Conservation (phyloP, 345 rosid genomes). For the Cardamine occulta region DNA sequence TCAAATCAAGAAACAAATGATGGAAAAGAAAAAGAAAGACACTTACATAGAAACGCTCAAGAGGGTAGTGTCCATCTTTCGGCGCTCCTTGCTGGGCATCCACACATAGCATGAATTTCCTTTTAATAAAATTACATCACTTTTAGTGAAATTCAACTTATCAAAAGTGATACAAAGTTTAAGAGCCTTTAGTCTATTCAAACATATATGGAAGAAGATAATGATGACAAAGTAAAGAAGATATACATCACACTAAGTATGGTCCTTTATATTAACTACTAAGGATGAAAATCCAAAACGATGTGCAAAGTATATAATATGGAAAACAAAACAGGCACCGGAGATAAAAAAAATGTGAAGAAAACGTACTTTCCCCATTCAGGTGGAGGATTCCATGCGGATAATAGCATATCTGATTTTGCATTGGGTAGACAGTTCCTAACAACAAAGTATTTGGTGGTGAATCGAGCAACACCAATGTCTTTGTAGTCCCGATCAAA, state of each 20-base stretch:
- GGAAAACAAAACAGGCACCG: neutral
- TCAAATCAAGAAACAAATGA: neutral
- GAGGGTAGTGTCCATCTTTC: slow-evolving; percentile 81
- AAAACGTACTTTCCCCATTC: slow-evolving; percentile 94
- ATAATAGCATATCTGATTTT: slow-evolving; percentile 88
- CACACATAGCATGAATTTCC: slow-evolving; percentile 88
- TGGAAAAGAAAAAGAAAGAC: neutral
- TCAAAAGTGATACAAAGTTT: slow-evolving; percentile 12
- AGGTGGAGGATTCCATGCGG: slow-evolving; percentile 97
- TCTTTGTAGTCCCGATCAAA: slow-evolving; percentile 99
- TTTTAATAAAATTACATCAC: slow-evolving; percentile 44
- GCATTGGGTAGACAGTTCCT: slow-evolving; percentile 81
- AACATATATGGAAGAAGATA: neutral
- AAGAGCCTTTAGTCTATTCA: neutral
- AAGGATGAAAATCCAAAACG: slow-evolving; percentile 2
- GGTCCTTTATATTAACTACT: neutral
- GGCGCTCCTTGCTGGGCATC: slow-evolving; percentile 97
- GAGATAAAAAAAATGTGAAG: slow-evolving; percentile 11
- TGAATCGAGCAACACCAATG: slow-evolving; percentile 90
- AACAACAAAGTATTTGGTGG: slow-evolving; percentile 80
- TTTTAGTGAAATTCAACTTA: slow-evolving; percentile 1
- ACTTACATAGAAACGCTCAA: slow-evolving; percentile 89
- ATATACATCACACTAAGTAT: neutral
- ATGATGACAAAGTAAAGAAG: neutral
- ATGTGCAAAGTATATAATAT: neutral